Evolutionary conservation across 805 yeast species (phyloP), one percentile per base, ranked within the genome.

Genomic region (Cyberlindnera misumaiensis): DNA sequence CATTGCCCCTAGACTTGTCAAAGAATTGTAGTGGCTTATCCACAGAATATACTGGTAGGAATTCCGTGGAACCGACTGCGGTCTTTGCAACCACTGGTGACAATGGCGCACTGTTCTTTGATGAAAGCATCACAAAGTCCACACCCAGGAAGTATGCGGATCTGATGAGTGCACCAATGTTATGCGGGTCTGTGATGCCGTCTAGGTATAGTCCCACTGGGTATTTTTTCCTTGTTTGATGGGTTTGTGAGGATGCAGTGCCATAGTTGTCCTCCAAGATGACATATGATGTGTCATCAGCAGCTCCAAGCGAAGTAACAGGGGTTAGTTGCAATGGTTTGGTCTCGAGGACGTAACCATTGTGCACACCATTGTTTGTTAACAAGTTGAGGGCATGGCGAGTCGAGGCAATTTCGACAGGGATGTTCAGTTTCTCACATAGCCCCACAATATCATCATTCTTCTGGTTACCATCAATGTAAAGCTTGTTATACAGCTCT

Each of bases 111-210:
- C 84, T 74, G 52, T 84, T 81, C 36, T 72, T 73, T 27, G 73
- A 77, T 2, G 94, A 81, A 31, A 81, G 61, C 2, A 82, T 76
- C 5, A 86, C 63, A 52, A 85, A 83, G 59, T 88, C 95, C 3
- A 71, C 95, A 8, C 96, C 96, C 11, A 87, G 64, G 60, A 70
- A 87, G 60, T 78, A 82, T 0, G 94, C 90, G 3, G 88, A 74
- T 54, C 96, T 65, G 22, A 84, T 60, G 31, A 87, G 75, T 17
- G 90, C 93, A 7, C 96, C 96, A 48, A 85, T 66, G 55, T 87
- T 87, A 56, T 85, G 94, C 1, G 96, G 90, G 57, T 87, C 96
- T 11, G 84, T 75, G 32, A 88, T 69, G 42, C 83, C 86, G 58
- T 87, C 96, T 18, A 87, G 60, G 49, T 71, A 86, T 3, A 87